Evolutionary conservation across 2,329 filamentous ascomycete genomes (phyloP).

Genomic region (Westerdykella sp.): DNA sequence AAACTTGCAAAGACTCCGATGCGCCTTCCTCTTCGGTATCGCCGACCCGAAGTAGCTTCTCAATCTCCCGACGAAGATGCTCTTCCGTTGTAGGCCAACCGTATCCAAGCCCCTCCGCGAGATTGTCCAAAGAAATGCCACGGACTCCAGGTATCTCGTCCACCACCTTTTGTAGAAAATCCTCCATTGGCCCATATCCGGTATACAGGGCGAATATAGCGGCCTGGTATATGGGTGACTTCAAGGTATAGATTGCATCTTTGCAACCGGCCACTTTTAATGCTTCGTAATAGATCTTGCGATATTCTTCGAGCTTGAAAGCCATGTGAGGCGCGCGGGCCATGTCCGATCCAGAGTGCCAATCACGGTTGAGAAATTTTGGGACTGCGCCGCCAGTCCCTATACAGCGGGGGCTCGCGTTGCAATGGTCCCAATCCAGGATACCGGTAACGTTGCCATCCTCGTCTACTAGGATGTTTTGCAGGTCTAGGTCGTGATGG

Average conservation of each 20-base stretch:
- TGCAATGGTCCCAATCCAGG: slow-evolving; percentile 3
- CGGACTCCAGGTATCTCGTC: slow-evolving; percentile 1
- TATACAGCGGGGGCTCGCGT: slow-evolving; percentile 2
- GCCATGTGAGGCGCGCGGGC: not conserved
- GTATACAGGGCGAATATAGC: not conserved
- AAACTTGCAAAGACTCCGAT: too few relatives aligned
- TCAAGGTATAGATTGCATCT: slow-evolving; percentile 1
- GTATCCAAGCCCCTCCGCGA: not conserved
- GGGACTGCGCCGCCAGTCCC: not conserved
- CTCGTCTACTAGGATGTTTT: slow-evolving; percentile 2
- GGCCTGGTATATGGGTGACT: slow-evolving; percentile 1
- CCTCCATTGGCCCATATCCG: not conserved
- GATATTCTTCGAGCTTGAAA: not conserved
- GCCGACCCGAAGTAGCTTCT: not conserved
- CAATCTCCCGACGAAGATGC: slow-evolving; percentile 3
- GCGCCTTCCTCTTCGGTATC: too few relatives aligned
- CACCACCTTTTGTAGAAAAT: slow-evolving; percentile 4
- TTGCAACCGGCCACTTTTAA: not conserved
- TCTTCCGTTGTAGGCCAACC: slow-evolving; percentile 6
- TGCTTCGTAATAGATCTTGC: slow-evolving; percentile 1
- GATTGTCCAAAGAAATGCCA: too few relatives aligned
- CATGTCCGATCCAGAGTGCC: not conserved
- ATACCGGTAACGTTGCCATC: slow-evolving; percentile 4
- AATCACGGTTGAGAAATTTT: slow-evolving; percentile 3
- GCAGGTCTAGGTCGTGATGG: slow-evolving; percentile 3